Percentiles rank a stretch among this genome's conserved stretches.
These are phyloP conservation scores for Alternaria brassicae DNA, from an alignment of 2,329 filamentous ascomycete genomes.

Conservation along the genomic window DNA sequence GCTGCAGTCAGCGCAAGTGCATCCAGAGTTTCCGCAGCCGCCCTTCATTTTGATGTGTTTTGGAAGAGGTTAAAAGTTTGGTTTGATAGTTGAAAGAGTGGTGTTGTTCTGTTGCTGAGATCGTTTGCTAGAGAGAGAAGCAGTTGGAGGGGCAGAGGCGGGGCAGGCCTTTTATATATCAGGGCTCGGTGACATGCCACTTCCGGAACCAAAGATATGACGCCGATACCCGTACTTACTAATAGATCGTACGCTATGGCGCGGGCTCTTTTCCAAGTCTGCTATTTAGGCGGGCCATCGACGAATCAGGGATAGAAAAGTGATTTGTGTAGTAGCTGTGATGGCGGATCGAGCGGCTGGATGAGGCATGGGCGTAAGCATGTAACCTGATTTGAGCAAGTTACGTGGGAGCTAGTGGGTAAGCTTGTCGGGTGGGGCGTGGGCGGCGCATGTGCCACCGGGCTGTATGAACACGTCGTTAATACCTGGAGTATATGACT, in stretches of 20 bases:
- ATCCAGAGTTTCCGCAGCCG: conserved; percentile 45
- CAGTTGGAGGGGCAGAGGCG: conserved; percentile 21
- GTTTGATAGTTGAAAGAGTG: conserved; percentile 8
- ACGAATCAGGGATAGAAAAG: conserved; percentile 11
- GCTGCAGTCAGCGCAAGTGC: conserved; percentile 46
- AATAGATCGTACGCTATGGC: neutral
- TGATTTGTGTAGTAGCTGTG: conserved; percentile 9
- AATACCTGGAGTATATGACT: neutral
- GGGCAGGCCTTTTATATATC: conserved; percentile 26
- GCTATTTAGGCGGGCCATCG: conserved; percentile 16
- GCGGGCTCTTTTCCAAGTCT: conserved; percentile 1
- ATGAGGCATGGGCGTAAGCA: conserved; percentile 16
- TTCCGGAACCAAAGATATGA: conserved; percentile 17
- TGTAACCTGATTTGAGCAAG: conserved; percentile 32
- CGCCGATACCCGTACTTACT: conserved; percentile 30
- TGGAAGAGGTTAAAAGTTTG: conserved; percentile 14
- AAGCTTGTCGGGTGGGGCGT: conserved; percentile 12
- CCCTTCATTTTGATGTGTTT: conserved; percentile 38
- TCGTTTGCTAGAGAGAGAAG: conserved; percentile 15
- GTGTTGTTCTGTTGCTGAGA: conserved; percentile 13
- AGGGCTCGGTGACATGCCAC: conserved; percentile 17
- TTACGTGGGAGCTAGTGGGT: conserved; percentile 29
- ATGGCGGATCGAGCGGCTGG: conserved; percentile 16
- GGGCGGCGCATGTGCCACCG: conserved; percentile 3
- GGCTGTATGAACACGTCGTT: neutral